A percentile compares a stretch with the other conserved stretches of the same genome.
Evolutionary conservation across 768 basidiomycete species (phyloP).

Genomic region (Rhizopogon vulgaris): DNA sequence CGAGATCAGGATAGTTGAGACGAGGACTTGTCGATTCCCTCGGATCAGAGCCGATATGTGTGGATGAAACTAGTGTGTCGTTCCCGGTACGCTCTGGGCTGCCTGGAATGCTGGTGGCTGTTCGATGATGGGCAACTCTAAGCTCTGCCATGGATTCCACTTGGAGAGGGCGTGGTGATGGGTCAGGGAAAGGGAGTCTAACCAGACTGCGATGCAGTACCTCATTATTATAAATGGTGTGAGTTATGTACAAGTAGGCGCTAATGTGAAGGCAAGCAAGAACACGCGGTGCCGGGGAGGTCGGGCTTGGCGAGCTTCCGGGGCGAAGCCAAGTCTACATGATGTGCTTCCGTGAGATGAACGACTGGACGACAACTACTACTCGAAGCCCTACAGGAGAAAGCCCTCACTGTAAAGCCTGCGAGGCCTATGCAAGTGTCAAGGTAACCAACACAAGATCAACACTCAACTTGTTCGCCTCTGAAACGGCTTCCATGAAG

Average conservation of each 20-base stretch:
- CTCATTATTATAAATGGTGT: background rate
- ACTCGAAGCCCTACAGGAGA: too few relatives aligned
- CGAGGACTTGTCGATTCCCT: too few relatives aligned
- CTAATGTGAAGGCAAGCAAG: background rate
- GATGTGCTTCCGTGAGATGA: too few relatives aligned
- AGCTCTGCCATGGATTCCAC: slow-evolving; percentile 1
- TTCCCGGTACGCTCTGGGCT: background rate
- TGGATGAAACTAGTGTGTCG: background rate
- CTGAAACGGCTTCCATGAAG: too few relatives aligned
- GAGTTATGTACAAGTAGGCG: background rate
- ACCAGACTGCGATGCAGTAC: background rate
- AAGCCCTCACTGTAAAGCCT: too few relatives aligned
- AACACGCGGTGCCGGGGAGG: background rate
- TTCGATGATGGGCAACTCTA: background rate
- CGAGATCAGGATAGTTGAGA: background rate
- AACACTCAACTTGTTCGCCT: too few relatives aligned
- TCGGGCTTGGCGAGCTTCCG: background rate
- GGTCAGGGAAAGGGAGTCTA: too few relatives aligned
- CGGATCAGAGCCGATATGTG: background rate
- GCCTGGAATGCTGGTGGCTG: background rate
- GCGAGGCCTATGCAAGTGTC: too few relatives aligned
- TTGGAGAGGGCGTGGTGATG: background rate
- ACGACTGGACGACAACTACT: too few relatives aligned
- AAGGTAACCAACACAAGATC: too few relatives aligned
- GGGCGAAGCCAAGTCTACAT: too few relatives aligned